phyloP scores from a whole-genome alignment of 2,329 filamentous ascomycete genomes.

The Fusarium lateritium region DNA sequence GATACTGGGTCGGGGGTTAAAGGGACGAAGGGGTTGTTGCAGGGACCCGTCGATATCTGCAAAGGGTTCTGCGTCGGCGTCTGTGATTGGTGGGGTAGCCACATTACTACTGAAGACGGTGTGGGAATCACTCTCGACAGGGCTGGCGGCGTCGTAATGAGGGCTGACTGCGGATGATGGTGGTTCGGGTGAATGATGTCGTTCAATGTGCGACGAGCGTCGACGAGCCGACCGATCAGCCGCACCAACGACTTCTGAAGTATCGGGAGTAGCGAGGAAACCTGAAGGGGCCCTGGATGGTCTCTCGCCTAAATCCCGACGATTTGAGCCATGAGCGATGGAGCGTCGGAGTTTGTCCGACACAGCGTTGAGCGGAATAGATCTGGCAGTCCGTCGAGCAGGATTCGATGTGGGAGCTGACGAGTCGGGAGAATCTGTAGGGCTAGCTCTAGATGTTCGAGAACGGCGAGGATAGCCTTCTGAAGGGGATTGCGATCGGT shows the following conservation, averaged over 20 bases:
- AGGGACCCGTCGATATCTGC: conserved; percentile 66
- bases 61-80: conserved; percentile 77
- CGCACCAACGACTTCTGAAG: conserved; percentile 60
- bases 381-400: conserved; percentile 47
- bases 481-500: conserved; percentile 54
- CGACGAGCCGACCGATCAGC: conserved; percentile 57
- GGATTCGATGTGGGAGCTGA: conserved; percentile 40
- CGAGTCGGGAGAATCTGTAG: conserved; percentile 52
- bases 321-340: conserved; percentile 48
- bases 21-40: conserved; percentile 61
- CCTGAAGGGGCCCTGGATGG: conserved; percentile 46
- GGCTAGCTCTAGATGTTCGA: conserved; percentile 50
- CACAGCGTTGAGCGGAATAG: conserved; percentile 50
- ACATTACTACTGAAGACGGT: conserved; percentile 75
- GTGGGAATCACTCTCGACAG: conserved; percentile 68
- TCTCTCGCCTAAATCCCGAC: conserved; percentile 48
- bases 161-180: conserved; percentile 56
- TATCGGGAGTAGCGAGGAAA: conserved; percentile 71
- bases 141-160: conserved; percentile 65
- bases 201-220: conserved; percentile 60
- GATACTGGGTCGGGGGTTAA: conserved; percentile 68
- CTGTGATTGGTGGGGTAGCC: conserved; percentile 82
- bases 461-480: conserved; percentile 52
- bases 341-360: conserved; percentile 57
- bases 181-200: conserved; percentile 62